These are phyloP conservation scores for Endotrypanum monterogeii DNA, from an alignment of 208 protist species.

Conservation along the genomic window DNA sequence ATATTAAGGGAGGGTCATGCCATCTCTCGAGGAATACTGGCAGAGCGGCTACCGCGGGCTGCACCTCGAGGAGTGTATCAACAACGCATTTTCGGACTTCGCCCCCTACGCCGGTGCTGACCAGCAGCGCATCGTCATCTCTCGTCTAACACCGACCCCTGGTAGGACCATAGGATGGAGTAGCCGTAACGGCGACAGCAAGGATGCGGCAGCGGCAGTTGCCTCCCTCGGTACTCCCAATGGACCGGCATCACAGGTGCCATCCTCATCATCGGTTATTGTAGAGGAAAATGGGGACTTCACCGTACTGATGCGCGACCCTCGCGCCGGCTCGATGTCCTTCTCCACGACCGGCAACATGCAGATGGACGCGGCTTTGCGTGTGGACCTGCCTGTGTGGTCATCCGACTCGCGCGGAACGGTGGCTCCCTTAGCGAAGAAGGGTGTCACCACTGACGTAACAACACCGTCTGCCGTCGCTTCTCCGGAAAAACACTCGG, in stretches of 20 bases:
- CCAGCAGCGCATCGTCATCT: conserved; percentile 57
- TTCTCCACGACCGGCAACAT: conserved; percentile 51
- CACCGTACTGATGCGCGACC: conserved; percentile 34
- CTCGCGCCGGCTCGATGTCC: conserved; percentile 33
- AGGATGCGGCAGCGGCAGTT: background rate
- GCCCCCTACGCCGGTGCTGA: conserved; percentile 83
- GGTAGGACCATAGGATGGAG: conserved; percentile 8
- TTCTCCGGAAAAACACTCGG: background rate
- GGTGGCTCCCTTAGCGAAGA: too few relatives aligned
- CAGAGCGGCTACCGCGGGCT: conserved; percentile 47
- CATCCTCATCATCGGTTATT: conserved; percentile 33
- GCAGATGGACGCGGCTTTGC: conserved; percentile 37
- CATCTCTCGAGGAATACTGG: conserved; percentile 39
- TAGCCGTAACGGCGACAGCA: background rate
- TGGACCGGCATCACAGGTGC: conserved; percentile 20
- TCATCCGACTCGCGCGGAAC: background rate
- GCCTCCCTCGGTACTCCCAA: conserved; percentile 18
- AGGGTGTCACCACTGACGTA: background rate
- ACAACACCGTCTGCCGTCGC: background rate
- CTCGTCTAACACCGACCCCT: conserved; percentile 34
- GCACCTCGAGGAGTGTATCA: conserved; percentile 77
- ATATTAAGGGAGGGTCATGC: conserved; percentile 11
- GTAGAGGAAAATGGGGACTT: conserved; percentile 58
- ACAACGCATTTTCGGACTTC: conserved; percentile 68
- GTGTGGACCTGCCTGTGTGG: conserved; percentile 33